These are phyloP conservation scores for Sporobolomyces pararoseus DNA, from an alignment of 768 basidiomycete genomes.

Conservation along the genomic window DNA sequence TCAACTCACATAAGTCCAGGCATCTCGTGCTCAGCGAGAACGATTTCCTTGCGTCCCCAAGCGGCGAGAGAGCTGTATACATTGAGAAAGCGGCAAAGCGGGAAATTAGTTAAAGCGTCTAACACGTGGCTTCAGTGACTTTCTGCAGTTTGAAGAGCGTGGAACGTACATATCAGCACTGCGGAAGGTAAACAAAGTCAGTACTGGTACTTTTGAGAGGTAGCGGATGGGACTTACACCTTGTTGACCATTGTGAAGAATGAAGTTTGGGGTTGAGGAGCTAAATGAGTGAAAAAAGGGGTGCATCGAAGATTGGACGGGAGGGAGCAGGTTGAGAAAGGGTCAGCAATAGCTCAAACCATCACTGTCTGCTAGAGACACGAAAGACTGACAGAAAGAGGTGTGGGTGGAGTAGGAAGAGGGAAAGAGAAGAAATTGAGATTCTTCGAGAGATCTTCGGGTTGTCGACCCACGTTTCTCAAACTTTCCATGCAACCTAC, in stretches of 20 bases:
- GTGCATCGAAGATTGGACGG: background rate
- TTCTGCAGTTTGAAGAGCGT: background rate
- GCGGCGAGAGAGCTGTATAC: constrained; percentile 85
- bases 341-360: background rate
- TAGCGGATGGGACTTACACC: constrained; percentile 21
- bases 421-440: background rate
- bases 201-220: background rate
- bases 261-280: background rate
- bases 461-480: constrained; percentile 1
- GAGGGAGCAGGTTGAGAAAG: background rate
- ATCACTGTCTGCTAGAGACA: no score
- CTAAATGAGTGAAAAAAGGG: background rate
- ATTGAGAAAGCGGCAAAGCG: background rate
- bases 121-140: constrained; percentile 13
- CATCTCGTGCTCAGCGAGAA: constrained; percentile 80
- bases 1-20: constrained; percentile 41
- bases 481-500: background rate
- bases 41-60: constrained; percentile 98
- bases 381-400: constrained; percentile 4
- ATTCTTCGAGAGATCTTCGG: background rate
- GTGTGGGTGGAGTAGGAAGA: constrained; percentile 2
- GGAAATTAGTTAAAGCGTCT: background rate
- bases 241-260: constrained; percentile 31
- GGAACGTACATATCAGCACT: constrained; percentile 40
- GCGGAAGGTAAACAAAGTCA: background rate